A percentile compares a stretch with the other conserved stretches of the same genome.
Evolutionary conservation across 1,284 basidiomycete species (phyloP).

Genomic region (Melanopsichium pennsylvanicum): DNA sequence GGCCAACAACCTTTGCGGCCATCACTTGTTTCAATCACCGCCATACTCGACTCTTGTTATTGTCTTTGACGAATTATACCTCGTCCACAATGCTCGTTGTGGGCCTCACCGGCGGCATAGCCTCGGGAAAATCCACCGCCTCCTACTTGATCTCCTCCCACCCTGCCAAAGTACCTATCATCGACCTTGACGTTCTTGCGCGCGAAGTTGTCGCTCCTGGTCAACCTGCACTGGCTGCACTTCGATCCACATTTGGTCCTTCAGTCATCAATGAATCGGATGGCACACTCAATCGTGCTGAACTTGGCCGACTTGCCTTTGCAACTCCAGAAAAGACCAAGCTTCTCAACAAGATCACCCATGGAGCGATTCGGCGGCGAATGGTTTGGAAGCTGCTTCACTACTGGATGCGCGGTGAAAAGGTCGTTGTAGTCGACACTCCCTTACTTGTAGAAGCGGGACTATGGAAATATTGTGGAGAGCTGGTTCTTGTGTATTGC

Average conservation of each 20-base stretch:
- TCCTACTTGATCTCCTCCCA: conserved; percentile 75
- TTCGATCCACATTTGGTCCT: conserved; percentile 77
- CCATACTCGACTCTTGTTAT: background rate
- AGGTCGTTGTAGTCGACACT: conserved; percentile 85
- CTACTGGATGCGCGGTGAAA: conserved; percentile 80
- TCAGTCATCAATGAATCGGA: conserved; percentile 73
- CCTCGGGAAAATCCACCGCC: conserved; percentile 87
- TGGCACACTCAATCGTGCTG: conserved; percentile 81
- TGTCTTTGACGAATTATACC: background rate
- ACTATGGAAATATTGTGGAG: conserved; percentile 83
- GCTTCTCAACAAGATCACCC: conserved; percentile 83
- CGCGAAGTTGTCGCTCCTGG: conserved; percentile 87
- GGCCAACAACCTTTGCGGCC: no score
- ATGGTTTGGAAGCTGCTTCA: conserved; percentile 77
- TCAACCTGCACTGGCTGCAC: conserved; percentile 75
- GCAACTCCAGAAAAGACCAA: conserved; percentile 72
- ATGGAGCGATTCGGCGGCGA: conserved; percentile 81
- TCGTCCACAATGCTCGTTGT: conserved; percentile 71
- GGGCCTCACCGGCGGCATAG: conserved; percentile 94
- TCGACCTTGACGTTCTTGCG: conserved; percentile 92
- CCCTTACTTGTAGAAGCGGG: conserved; percentile 92
- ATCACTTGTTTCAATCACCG: conserved; percentile 2
- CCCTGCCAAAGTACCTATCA: conserved; percentile 75
- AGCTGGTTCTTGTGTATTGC: conserved; percentile 84
- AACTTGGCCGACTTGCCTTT: conserved; percentile 86